A percentile compares a stretch with the other conserved stretches of the same genome.
Evolutionary conservation across 177 flowering plant species (phyloP).

Genomic region (Vitis hybrid): DNA sequence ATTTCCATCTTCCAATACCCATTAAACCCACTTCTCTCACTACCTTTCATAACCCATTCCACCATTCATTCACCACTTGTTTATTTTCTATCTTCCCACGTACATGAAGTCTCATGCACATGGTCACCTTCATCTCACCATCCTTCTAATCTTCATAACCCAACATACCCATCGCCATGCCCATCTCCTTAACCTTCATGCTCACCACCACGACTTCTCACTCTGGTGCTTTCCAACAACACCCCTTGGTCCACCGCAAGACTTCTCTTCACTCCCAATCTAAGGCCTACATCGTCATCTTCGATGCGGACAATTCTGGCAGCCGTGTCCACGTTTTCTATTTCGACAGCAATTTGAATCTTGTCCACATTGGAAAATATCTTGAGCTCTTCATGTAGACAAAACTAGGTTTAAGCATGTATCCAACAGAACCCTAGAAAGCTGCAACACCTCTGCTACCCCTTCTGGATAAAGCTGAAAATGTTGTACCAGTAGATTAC

Average conservation of each 20-base stretch:
- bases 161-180: slow-evolving; percentile 15
- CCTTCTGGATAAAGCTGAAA: slow-evolving; percentile 66
- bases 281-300: slow-evolving; percentile 65
- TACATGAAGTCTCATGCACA: no score
- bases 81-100: no score
- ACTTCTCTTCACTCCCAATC: slow-evolving; percentile 13
- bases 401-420: slow-evolving; percentile 83
- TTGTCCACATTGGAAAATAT: slow-evolving; percentile 71
- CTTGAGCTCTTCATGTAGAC: slow-evolving; percentile 82
- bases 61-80: no score
- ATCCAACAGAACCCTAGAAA: slow-evolving; percentile 53
- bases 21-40: no score
- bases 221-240: slow-evolving; percentile 14
- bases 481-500: slow-evolving; percentile 58
- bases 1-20: no score
- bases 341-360: slow-evolving; percentile 73
- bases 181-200: slow-evolving; percentile 28
- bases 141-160: no score
- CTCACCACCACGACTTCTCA: slow-evolving; percentile 33
- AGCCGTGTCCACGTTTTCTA: slow-evolving; percentile 91
- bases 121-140: no score
- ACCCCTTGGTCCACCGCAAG: slow-evolving; percentile 20
- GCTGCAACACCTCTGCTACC: slow-evolving; percentile 67
- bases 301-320: slow-evolving; percentile 97
- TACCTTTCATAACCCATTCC: no score